Conservation (phyloP, 176 grass and related monocot species). For the Carex littledalei region DNA sequence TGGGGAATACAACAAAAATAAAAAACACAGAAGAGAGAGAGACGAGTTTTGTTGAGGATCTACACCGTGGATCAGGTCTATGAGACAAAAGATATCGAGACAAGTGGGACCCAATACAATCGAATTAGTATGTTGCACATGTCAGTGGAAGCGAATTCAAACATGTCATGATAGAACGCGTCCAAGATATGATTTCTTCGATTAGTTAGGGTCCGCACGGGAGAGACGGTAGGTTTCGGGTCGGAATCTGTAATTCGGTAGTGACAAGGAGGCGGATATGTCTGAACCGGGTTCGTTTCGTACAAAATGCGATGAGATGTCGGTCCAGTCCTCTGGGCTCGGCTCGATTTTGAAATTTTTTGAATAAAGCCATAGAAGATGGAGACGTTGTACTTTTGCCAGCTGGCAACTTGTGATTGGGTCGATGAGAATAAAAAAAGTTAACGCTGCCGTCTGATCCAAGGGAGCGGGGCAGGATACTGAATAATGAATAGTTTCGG, state of each 20-base stretch:
- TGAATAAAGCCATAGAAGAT: constrained; percentile 26
- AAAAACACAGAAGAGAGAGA: constrained; percentile 5
- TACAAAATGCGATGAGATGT: constrained; percentile 21
- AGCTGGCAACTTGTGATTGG: not conserved
- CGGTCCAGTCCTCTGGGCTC: constrained; percentile 16
- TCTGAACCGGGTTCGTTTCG: not conserved
- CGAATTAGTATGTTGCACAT: not conserved
- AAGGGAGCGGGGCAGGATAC: constrained; percentile 4
- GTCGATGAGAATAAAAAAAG: not conserved
- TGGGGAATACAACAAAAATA: constrained; percentile 15
- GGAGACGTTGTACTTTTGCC: constrained; percentile 2
- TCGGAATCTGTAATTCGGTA: constrained; percentile 29
- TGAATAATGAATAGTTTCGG: not conserved
- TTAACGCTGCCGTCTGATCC: constrained; percentile 15
- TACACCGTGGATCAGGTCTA: not conserved
- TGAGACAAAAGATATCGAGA: not conserved
- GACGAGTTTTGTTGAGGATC: not conserved
- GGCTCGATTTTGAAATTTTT: constrained; percentile 37
- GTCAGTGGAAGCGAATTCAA: not conserved
- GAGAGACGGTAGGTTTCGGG: constrained; percentile 50
- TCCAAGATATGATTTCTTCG: constrained; percentile 30
- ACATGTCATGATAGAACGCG: constrained; percentile 1
- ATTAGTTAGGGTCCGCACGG: constrained; percentile 35
- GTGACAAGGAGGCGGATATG: not conserved
- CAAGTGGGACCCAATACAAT: not conserved